A percentile compares a stretch with the other conserved stretches of the same genome.
Conservation (phyloP, 805 yeast genomes). For the Wickerhamomyces sydowiorum region DNA sequence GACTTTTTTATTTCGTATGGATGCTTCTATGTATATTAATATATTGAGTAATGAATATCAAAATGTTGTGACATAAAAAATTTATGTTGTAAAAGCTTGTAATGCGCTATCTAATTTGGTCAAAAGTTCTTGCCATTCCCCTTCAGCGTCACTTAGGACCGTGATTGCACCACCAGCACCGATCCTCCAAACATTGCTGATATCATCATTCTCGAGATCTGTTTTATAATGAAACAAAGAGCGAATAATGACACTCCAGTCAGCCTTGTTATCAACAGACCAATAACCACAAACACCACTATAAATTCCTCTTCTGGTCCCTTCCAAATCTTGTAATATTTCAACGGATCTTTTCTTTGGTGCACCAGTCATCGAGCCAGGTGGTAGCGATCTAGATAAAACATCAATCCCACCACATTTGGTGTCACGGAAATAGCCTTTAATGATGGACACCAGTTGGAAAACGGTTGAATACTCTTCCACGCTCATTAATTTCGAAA, state of each 20-base stretch:
- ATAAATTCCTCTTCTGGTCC: conserved; percentile 64
- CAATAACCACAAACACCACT: conserved; percentile 96
- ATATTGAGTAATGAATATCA: neutral
- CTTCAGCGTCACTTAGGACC: conserved; percentile 72
- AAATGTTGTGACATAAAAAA: neutral
- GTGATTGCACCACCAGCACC: conserved; percentile 99
- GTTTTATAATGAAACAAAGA: conserved; percentile 64
- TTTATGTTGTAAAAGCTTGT: conserved; percentile 47
- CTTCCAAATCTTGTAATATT: conserved; percentile 47
- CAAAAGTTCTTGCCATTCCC: conserved; percentile 90
- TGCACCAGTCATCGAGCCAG: conserved; percentile 99
- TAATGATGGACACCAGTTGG: conserved; percentile 87
- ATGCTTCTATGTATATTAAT: neutral
- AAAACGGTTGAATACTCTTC: conserved; percentile 90
- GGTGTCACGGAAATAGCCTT: conserved; percentile 37
- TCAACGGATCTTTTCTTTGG: conserved; percentile 93
- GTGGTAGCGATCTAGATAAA: conserved; percentile 76
- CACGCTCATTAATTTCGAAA: conserved; percentile 77
- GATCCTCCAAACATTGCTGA: conserved; percentile 57
- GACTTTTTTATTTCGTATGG: neutral
- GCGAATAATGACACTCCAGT: conserved; percentile 94
- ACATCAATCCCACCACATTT: conserved; percentile 70
- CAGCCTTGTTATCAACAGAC: conserved; percentile 81
- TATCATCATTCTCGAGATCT: conserved; percentile 29
- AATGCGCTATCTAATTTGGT: conserved; percentile 75